phyloP scores from a whole-genome alignment of 179 eudicot species.

The Beta corolliflora region DNA sequence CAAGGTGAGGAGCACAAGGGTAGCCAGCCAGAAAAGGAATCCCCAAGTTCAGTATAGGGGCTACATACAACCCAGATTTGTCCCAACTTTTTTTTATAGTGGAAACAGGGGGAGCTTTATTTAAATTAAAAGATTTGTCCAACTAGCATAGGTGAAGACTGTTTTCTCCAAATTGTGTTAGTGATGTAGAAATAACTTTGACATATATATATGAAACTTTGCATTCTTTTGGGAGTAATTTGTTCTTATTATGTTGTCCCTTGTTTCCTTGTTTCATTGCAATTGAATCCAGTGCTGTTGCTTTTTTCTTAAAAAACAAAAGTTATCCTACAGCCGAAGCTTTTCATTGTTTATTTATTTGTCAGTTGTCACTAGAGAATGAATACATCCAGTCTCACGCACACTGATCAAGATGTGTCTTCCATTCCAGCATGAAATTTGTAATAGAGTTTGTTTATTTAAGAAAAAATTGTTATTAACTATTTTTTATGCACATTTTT shows the following conservation, averaged over 20 bases:
- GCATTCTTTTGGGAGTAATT: background rate
- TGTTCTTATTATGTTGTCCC: background rate
- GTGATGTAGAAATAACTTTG: slow-evolving; percentile 1
- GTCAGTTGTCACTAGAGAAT: background rate
- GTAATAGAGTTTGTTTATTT: too few relatives aligned
- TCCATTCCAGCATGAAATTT: too few relatives aligned
- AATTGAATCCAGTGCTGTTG: background rate
- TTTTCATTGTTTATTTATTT: too few relatives aligned
- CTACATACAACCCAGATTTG: background rate
- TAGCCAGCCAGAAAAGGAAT: slow-evolving; percentile 43
- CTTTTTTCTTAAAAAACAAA: background rate
- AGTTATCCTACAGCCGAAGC: too few relatives aligned
- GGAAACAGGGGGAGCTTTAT: too few relatives aligned
- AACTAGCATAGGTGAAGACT: slow-evolving; percentile 20
- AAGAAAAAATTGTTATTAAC: too few relatives aligned
- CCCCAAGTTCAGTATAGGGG: slow-evolving; percentile 39
- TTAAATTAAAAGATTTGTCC: too few relatives aligned
- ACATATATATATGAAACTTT: slow-evolving; percentile 3
- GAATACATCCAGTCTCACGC: background rate
- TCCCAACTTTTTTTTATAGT: too few relatives aligned
- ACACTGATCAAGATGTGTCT: too few relatives aligned
- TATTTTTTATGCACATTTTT: too few relatives aligned
- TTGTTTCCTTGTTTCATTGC: background rate
- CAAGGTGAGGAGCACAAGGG: slow-evolving; percentile 35
- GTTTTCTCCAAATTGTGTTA: slow-evolving; percentile 9